phyloP scores from a whole-genome alignment of 1,284 basidiomycete species.

The Neonothopanus nambi region DNA sequence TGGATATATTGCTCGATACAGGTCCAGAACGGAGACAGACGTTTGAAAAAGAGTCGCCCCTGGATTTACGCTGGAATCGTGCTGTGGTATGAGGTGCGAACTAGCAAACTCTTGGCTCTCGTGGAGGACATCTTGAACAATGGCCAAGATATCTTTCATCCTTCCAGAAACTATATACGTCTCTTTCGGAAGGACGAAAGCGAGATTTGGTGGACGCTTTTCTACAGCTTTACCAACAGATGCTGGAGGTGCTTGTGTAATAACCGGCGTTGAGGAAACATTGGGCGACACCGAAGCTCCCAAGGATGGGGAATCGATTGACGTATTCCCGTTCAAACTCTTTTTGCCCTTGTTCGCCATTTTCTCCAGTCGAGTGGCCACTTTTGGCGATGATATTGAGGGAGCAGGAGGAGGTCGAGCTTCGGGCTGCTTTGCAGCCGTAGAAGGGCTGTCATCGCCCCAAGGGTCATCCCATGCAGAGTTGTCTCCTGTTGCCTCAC shows the following conservation, averaged over 20 bases:
- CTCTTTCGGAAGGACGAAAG: constrained; percentile 42
- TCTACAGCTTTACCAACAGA: constrained; percentile 7
- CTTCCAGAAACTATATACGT: constrained; percentile 58
- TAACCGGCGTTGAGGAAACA: constrained; percentile 15
- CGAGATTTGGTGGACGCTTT: constrained; percentile 23
- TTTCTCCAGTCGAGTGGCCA: constrained; percentile 59
- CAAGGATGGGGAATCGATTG: constrained; percentile 20
- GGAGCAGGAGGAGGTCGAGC: constrained; percentile 28
- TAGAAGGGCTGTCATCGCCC: constrained; percentile 29
- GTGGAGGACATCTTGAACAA: constrained; percentile 57
- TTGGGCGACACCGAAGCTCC: constrained; percentile 18
- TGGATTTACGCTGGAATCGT: constrained; percentile 33
- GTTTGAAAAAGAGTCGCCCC: constrained; percentile 61
- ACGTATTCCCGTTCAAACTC: constrained; percentile 32
- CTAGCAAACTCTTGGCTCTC: constrained; percentile 60
- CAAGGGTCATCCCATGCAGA: constrained; percentile 62
- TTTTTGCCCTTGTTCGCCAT: constrained; percentile 54
- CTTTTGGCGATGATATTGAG: constrained; percentile 40
- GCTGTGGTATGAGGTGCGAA: constrained; percentile 50
- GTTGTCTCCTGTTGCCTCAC: constrained; percentile 27
- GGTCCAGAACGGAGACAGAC: constrained; percentile 70
- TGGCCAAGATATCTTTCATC: constrained; percentile 54
- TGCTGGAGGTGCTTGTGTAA: constrained; percentile 21
- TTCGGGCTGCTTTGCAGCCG: constrained; percentile 21
- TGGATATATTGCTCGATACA: constrained; percentile 85